Conservation (phyloP, 2,329 filamentous ascomycete genomes). For the Calonectria pseudoturangicola region DNA sequence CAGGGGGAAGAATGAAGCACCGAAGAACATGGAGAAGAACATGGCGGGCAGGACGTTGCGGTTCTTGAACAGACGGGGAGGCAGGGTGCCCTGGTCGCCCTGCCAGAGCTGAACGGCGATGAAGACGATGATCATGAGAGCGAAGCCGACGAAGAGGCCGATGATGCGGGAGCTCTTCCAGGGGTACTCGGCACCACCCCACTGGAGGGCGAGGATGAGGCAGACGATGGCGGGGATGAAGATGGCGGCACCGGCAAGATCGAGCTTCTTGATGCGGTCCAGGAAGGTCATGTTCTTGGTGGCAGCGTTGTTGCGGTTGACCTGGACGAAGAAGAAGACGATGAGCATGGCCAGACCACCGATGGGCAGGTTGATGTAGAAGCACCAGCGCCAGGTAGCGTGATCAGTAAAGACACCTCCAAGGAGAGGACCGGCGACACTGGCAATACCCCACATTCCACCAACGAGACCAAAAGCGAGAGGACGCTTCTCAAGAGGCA, state of each 20-base stretch:
- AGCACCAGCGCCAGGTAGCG: slow-evolving; percentile 72
- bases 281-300: slow-evolving; percentile 58
- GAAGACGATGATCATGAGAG: slow-evolving; percentile 67
- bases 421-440: slow-evolving; percentile 69
- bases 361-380: slow-evolving; percentile 68
- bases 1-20: slow-evolving; percentile 71
- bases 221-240: slow-evolving; percentile 72
- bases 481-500: slow-evolving; percentile 73
- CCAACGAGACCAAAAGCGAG: slow-evolving; percentile 73
- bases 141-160: slow-evolving; percentile 71
- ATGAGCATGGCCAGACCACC: slow-evolving; percentile 68
- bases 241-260: slow-evolving; percentile 69
- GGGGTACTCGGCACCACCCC: slow-evolving; percentile 71
- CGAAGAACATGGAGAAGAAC: slow-evolving; percentile 69
- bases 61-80: slow-evolving; percentile 66
- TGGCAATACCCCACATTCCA: slow-evolving; percentile 74
- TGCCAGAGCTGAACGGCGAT: slow-evolving; percentile 66
- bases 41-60: slow-evolving; percentile 64
- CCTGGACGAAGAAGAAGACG: slow-evolving; percentile 68
- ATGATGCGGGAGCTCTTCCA: slow-evolving; percentile 71
- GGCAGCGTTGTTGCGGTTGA: slow-evolving; percentile 61
- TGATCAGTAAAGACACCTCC: slow-evolving; percentile 71
- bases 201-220: slow-evolving; percentile 74
- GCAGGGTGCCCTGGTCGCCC: slow-evolving; percentile 66
- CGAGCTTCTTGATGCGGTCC: slow-evolving; percentile 66